A percentile compares a stretch with the other conserved stretches of the same genome.
These are phyloP conservation scores for Emericellopsis atlantica DNA, from an alignment of 2,329 filamentous ascomycete genomes.

Conservation along the genomic window DNA sequence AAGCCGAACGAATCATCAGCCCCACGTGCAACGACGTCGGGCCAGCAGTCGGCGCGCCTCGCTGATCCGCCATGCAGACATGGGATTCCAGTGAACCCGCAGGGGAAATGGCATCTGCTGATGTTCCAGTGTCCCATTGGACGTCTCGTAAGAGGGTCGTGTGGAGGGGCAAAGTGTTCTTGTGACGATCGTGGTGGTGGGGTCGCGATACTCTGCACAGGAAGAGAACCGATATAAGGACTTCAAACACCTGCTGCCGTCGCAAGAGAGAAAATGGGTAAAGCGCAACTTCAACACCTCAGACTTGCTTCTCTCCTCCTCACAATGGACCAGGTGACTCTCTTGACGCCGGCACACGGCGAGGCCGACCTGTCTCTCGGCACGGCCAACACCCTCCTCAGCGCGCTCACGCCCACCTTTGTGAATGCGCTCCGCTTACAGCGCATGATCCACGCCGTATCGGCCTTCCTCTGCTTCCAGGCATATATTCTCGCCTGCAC, in stretches of 20 bases:
- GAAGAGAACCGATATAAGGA: not conserved
- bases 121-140: not conserved
- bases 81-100: not conserved
- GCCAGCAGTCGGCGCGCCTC: not conserved
- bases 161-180: not conserved
- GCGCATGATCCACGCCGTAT: slow-evolving; percentile 16
- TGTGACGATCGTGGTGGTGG: not conserved
- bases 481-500: slow-evolving; percentile 16
- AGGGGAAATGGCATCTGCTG: not conserved
- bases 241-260: not conserved
- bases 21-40: slow-evolving; percentile 3
- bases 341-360: slow-evolving; percentile 2
- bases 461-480: slow-evolving; percentile 16
- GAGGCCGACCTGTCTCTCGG: not conserved
- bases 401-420: slow-evolving; percentile 19
- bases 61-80: not conserved
- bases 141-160: not conserved
- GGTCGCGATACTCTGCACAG: not conserved
- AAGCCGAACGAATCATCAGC: slow-evolving; percentile 3
- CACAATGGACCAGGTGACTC: slow-evolving; percentile 4
- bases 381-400: slow-evolving; percentile 9
- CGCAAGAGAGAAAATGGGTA: not conserved
- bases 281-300: not conserved
- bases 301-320: no score
- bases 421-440: slow-evolving; percentile 20